Evolutionary conservation across 306 rosid genomes (phyloP), one percentile per base, ranked within the genome.

Genomic region (Cyclanthera cordifolia): DNA sequence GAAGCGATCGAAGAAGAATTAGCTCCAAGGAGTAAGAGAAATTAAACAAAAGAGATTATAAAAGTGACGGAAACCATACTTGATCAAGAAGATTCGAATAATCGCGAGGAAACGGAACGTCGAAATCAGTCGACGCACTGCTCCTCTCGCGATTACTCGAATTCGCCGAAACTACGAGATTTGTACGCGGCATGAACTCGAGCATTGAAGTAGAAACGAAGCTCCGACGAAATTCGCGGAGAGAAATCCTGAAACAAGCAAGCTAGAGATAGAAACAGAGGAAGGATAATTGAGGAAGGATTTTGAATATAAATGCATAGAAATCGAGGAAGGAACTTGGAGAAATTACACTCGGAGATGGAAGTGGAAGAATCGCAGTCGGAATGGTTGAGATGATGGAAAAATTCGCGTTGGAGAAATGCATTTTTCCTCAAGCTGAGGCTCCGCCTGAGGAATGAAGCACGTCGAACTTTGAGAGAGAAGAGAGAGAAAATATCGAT

Each of bases 21-120:
- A 4, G 37, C 37, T 55, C 28, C 57, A 2, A 7, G 28, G 20
- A 54, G 27, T 13, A 12, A 24, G 14, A 55, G 14, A 3, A 4
- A 54, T 1, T 7, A 63, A 61, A 61, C n/a, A 24, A 25, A 66
- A 73, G 39, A 3, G 32, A 57, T 58, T 9, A 61, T 9, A 24
- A 25, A 66, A 73, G 39, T 4, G 32, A 57, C 53, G 7, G 17
- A 69, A 79, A 65, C 12, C 74, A 69, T 67, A 87, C 98, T 77
- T 89, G 98, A 72, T 86, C 77, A 45, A 93, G 89, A 82, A 93
- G 98, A 73, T 89, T 82, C 48, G 85, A 49, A 64, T 93, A 93
- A 81, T 93, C 95, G 24, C 30, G 51, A 53, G 96, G 98, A 72
- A 93, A 77, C 46, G 86, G 79, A 19, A 83, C 88, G 72, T 87